Percentiles rank a stretch among this genome's conserved stretches.
Conservation (phyloP, 495 filamentous ascomycete genomes). For the Tuber borchii region DNA sequence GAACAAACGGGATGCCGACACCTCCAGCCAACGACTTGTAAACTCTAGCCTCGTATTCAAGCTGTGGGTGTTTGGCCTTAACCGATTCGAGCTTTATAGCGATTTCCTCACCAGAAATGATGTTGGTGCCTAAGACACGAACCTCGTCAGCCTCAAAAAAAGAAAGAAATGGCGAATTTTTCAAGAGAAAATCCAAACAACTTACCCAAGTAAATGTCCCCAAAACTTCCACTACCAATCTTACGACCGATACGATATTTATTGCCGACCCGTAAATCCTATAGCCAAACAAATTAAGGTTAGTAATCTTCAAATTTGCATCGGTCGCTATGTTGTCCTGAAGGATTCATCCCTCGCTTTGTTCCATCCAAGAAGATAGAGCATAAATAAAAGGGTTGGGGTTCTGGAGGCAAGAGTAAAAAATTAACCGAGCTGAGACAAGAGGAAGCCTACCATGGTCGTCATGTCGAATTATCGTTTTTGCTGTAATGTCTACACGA, state of each 20-base stretch:
- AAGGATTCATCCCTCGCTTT: slow-evolving; percentile 12
- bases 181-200: background rate
- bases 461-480: slow-evolving; percentile 47
- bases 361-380: background rate
- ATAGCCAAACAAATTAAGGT: slow-evolving; percentile 31
- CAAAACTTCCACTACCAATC: slow-evolving; percentile 97
- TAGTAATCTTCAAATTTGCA: slow-evolving; percentile 34
- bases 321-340: slow-evolving; percentile 3
- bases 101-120: slow-evolving; percentile 99
- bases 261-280: slow-evolving; percentile 99
- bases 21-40: slow-evolving; percentile 93
- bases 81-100: slow-evolving; percentile 99
- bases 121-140: slow-evolving; percentile 72
- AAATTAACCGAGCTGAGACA: slow-evolving; percentile 18
- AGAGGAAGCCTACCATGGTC: slow-evolving; percentile 49
- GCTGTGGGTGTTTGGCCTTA: slow-evolving; percentile 98
- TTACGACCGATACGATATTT: slow-evolving; percentile 99
- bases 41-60: slow-evolving; percentile 98
- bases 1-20: slow-evolving; percentile 97
- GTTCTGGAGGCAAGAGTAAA: slow-evolving; percentile 1
- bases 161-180: background rate
- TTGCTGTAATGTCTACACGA: slow-evolving; percentile 34
- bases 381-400: background rate
- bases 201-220: slow-evolving; percentile 95
- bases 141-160: slow-evolving; percentile 6